Conservation (phyloP, 495 filamentous ascomycete genomes). For the Patellaria atrata region DNA sequence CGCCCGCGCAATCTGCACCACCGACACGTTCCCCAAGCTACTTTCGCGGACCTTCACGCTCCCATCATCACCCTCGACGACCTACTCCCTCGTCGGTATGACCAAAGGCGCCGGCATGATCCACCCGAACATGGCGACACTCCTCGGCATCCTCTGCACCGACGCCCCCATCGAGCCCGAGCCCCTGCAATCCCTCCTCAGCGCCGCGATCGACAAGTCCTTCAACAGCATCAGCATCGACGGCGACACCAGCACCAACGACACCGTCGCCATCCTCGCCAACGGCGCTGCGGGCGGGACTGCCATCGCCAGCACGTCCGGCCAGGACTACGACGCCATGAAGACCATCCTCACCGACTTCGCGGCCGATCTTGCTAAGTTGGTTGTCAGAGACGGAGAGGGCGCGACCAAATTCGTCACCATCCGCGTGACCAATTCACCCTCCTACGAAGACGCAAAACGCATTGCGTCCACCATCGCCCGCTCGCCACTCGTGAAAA, state of each 20-base stretch:
- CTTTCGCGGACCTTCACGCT: slow-evolving; percentile 71
- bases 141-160: slow-evolving; percentile 86
- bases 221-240: slow-evolving; percentile 98
- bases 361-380: slow-evolving; percentile 69
- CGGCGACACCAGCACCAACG: slow-evolving; percentile 93
- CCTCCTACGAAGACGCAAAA: slow-evolving; percentile 40
- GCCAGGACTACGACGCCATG: slow-evolving; percentile 52
- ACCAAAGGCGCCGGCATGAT: slow-evolving; percentile 99
- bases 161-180: slow-evolving; percentile 67
- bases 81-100: slow-evolving; percentile 83
- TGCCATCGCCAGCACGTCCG: slow-evolving; percentile 30
- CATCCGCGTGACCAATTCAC: slow-evolving; percentile 63
- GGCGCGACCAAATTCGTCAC: slow-evolving; percentile 98
- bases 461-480: slow-evolving; percentile 73
- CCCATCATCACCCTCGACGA: slow-evolving; percentile 58
- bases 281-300: slow-evolving; percentile 81
- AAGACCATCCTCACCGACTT: slow-evolving; percentile 57
- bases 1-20: slow-evolving; percentile 93
- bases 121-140: slow-evolving; percentile 96
- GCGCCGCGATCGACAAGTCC: slow-evolving; percentile 59
- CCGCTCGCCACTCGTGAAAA: slow-evolving; percentile 91
- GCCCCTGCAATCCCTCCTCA: slow-evolving; percentile 55
- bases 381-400: slow-evolving; percentile 92
- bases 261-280: slow-evolving; percentile 84
- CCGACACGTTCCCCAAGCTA: slow-evolving; percentile 97